Conservation (phyloP, 352 stramenopile genomes). For the Phytophthora fragariaefolia region DNA sequence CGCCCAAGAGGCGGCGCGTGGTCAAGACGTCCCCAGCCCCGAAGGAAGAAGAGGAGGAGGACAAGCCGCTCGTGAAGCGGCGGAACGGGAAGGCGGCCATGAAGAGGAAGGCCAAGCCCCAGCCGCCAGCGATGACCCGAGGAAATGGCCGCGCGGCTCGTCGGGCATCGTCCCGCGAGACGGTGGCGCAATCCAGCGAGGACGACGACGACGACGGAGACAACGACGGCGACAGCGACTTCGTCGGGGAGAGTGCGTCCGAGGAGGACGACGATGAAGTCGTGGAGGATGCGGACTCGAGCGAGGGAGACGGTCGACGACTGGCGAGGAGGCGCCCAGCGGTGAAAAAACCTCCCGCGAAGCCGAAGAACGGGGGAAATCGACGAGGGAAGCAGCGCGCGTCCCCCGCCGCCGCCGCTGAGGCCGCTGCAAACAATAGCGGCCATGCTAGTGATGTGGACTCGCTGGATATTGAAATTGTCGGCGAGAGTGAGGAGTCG, state of each 20-base stretch:
- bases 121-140: slow-evolving; percentile 5
- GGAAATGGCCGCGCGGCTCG: slow-evolving; percentile 14
- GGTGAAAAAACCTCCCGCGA: slow-evolving; percentile 21
- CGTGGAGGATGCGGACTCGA: slow-evolving; percentile 12
- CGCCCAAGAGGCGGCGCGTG: slow-evolving; percentile 25
- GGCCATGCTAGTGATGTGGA: slow-evolving; percentile 35
- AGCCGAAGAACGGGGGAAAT: slow-evolving; percentile 18
- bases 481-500: slow-evolving; percentile 32
- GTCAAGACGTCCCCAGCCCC: background rate
- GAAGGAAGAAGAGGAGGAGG: slow-evolving; percentile 1
- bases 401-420: background rate
- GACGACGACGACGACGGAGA: slow-evolving; percentile 41
- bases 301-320: slow-evolving; percentile 8
- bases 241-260: slow-evolving; percentile 42
- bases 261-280: slow-evolving; percentile 43
- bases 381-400: slow-evolving; percentile 6
- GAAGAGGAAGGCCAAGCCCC: slow-evolving; percentile 16
- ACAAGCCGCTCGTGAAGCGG: slow-evolving; percentile 8
- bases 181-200: slow-evolving; percentile 10
- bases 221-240: slow-evolving; percentile 59
- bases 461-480: slow-evolving; percentile 48
- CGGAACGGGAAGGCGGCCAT: slow-evolving; percentile 3
- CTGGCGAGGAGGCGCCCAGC: slow-evolving; percentile 5
- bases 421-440: slow-evolving; percentile 3
- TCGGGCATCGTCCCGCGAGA: slow-evolving; percentile 5